Evolutionary conservation across 2,329 filamentous ascomycete species (phyloP), one percentile per base, ranked within the genome.

Genomic region (Pseudogymnoascus sp.): DNA sequence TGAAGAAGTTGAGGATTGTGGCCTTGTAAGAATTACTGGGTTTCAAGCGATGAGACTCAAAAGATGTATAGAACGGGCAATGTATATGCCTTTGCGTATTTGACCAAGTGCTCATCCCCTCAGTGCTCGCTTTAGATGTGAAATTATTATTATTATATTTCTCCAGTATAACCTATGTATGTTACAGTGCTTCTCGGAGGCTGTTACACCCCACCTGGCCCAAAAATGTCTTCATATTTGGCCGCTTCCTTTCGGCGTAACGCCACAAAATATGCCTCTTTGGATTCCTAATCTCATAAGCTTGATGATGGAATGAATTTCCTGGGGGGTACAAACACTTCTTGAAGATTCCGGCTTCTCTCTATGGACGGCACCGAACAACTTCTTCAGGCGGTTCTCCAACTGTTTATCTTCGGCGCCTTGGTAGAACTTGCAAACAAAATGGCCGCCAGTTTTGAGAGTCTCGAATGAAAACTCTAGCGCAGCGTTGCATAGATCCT

Each of bases 341-440:
- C 94, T 83, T 37, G 93, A 97, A 5, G 92, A 89, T 61, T 95
- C 89, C 0, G 95, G 94, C 74, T 99, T 99, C 73, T 96, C 89
- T 63, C 92, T 82, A 69, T 88, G 80, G 1, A 99, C 94, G 67
- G 84, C 89, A 15, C 78, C 76, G 71, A 99, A 99, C 68, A 96
- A 77, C 58, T 81, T 84, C 72, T 84, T 90, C 40, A 99, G 78
- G 67, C 84, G 84, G 64, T 76, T 79, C 76, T 97, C 91, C 9
- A 99, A 75, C 1, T 77, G 78, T 74, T 89, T 92, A 70, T 97
- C 93, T 73, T 97, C 92, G 4, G 81, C 74, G 3, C 94, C 94
- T 73, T 96, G 90, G 74, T 97, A 99, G 75, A 96, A 99, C 74
- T 99, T 99, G 82, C 93, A 97, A 47, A 99, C 83, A 68, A 99